Conservation (phyloP, 1,284 basidiomycete genomes). For the Anthracocystis panici-leucophaei region DNA sequence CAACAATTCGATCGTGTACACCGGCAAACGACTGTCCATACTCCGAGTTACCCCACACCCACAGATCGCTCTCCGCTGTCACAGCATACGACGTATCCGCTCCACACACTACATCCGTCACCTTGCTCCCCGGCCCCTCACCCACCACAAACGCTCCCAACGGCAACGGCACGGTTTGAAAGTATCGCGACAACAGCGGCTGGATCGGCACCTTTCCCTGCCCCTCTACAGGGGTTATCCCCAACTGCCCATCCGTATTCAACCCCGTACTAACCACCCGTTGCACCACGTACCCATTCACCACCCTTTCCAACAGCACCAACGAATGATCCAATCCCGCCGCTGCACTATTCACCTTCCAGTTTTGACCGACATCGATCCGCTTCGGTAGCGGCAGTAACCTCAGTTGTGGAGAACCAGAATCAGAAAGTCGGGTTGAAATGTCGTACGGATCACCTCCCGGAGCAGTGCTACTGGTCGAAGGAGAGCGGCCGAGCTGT, state of each 20-base stretch:
- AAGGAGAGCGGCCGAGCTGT: constrained; percentile 20
- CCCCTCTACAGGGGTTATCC: not conserved
- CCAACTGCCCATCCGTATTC: constrained; percentile 61
- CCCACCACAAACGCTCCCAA: not conserved
- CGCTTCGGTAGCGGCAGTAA: constrained; percentile 29
- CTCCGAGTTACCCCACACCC: constrained; percentile 60
- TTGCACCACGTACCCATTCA: constrained; percentile 18
- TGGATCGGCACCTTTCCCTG: constrained; percentile 16
- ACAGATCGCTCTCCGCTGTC: constrained; percentile 22
- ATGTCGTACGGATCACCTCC: constrained; percentile 34
- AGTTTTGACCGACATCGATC: not conserved
- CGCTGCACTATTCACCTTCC: constrained; percentile 12
- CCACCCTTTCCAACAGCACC: constrained; percentile 12
- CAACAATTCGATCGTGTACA: constrained; percentile 21
- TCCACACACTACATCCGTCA: constrained; percentile 31
- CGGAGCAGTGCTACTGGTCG: not conserved
- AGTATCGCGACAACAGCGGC: constrained; percentile 16
- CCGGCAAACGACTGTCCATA: constrained; percentile 52
- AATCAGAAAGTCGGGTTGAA: not conserved
- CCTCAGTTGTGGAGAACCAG: constrained; percentile 11
- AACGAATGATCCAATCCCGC: constrained; percentile 39
- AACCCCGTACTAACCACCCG: constrained; percentile 21
- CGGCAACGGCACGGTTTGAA: constrained; percentile 7
- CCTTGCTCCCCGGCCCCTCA: not conserved
- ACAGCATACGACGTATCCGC: constrained; percentile 56